Evolutionary conservation across 2,329 filamentous ascomycete genomes (phyloP), one percentile per base, ranked within the genome.

Genomic region (Exophiala spinifera): DNA sequence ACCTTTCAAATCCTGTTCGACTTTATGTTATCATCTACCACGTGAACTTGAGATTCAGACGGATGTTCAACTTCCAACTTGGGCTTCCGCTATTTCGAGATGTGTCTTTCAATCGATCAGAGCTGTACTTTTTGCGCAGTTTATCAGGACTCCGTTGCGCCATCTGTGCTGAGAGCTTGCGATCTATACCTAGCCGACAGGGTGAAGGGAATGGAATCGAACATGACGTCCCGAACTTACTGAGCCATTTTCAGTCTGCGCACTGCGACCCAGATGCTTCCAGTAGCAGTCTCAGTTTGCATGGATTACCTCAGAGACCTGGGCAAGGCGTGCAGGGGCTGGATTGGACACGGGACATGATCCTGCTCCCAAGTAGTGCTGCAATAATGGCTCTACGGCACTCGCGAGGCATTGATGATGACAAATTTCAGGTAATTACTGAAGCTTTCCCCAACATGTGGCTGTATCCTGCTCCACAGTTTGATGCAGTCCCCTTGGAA

Each of bases 11-110:
- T 36, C 80, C 79, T 56, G 76, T 88, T 44, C 82, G 83, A 60
- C 76, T 88, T 14, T 80, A 81, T 56, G 78, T 83, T 44, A 74
- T 88, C 8, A 76, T 91, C 39, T 77, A 86, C 64, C 83, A 87
- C 65, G 71, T 84, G 48, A 75, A 80, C 52, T 76, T 77, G 51
- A 76, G 75, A 33, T 89, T 85, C 64, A 74, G 77, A 40, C 68
- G 78, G 14, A 76, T 75, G 46, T 89, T 85, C 66, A 72, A 72
- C 14, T 76, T 83, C 56, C 76, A 78, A 37, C 80, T 83, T 1
- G 74, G 78, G 7, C 65, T 91, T 31, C 70, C 70, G 11, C 76
- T 84, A 69, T 83, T 87, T 57, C 80, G 78, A 53, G 84, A 82
- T 50, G 79, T 78, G 1, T 64, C 85, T 28, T 77, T 76, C n/a